Evolutionary conservation across 2,329 filamentous ascomycete genomes (phyloP).

Genomic region (Allantophomopsis cytisporea): DNA sequence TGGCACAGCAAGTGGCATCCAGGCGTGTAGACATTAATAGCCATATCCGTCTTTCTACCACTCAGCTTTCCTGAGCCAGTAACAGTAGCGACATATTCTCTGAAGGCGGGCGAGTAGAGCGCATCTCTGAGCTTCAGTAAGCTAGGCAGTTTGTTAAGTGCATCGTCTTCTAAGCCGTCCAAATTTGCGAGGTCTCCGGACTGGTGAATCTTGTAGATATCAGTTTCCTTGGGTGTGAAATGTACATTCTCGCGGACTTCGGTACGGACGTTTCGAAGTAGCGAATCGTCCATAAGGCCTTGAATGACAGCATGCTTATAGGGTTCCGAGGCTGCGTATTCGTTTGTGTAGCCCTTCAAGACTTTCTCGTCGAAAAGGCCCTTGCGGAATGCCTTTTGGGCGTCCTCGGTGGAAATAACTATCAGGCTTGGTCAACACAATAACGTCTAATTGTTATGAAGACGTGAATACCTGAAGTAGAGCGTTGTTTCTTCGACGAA

Average conservation of each 20-base stretch:
- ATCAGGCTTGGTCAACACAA: too few species aligned
- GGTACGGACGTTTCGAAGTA: constrained; percentile 74
- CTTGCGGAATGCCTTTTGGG: constrained; percentile 38
- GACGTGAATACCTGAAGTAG: too few species aligned
- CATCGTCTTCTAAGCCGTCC: constrained; percentile 79
- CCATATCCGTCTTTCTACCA: constrained; percentile 95
- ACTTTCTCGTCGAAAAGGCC: constrained; percentile 50
- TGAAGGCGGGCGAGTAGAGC: constrained; percentile 81
- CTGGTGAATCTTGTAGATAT: constrained; percentile 99
- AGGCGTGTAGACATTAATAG: constrained; percentile 95
- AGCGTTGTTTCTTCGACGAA: too few species aligned
- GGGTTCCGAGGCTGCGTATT: constrained; percentile 50
- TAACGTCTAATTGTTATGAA: too few species aligned
- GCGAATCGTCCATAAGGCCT: constrained; percentile 61
- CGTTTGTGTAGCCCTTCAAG: constrained; percentile 41
- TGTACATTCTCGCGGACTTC: constrained; percentile 86
- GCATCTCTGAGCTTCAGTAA: constrained; percentile 88
- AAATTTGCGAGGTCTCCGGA: constrained; percentile 95
- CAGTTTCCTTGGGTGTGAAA: constrained; percentile 97
- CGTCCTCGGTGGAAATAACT: constrained; percentile 12
- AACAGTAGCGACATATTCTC: constrained; percentile 76
- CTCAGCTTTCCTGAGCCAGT: constrained; percentile 79
- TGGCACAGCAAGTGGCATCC: constrained; percentile 93
- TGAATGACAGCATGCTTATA: constrained; percentile 93
- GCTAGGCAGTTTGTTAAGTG: constrained; percentile 74